A percentile compares a stretch with the other conserved stretches of the same genome.
phyloP scores from a whole-genome alignment of 495 filamentous ascomycete species.

The Xylaria palmicola region DNA sequence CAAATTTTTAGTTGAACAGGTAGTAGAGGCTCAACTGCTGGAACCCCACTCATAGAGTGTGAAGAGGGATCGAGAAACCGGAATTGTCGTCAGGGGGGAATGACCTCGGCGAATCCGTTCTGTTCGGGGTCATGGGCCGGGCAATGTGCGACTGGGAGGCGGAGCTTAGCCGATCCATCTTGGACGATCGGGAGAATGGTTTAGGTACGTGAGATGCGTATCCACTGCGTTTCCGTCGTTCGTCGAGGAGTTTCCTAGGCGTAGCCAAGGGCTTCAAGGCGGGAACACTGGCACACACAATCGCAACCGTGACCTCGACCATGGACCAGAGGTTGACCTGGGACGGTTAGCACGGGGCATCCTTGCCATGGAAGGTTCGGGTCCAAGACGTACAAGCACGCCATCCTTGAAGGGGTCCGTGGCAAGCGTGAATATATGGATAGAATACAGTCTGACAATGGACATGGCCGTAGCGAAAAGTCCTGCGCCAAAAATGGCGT shows the following conservation, averaged over 20 bases:
- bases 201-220: conserved; percentile 7
- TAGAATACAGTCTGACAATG: conserved; percentile 46
- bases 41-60: background rate
- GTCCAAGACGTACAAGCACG: conserved; percentile 22
- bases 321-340: conserved; percentile 48
- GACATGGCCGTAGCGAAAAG: conserved; percentile 42
- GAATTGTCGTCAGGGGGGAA: background rate
- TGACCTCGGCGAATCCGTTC: background rate
- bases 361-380: background rate
- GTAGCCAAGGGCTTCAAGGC: conserved; percentile 27
- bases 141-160: background rate
- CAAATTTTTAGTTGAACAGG: background rate
- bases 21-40: background rate
- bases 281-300: conserved; percentile 34
- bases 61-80: conserved; percentile 6
- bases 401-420: conserved; percentile 40
- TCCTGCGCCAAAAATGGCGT: conserved; percentile 50
- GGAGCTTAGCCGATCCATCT: conserved; percentile 1
- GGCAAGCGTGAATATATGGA: conserved; percentile 35
- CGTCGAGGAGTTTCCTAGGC: conserved; percentile 19
- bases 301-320: conserved; percentile 37
- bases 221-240: conserved; percentile 1
- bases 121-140: background rate
- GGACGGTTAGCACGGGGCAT: background rate
- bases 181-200: conserved; percentile 3